Conservation (phyloP, 2,329 filamentous ascomycete species). For the Cercospora sesami region DNA sequence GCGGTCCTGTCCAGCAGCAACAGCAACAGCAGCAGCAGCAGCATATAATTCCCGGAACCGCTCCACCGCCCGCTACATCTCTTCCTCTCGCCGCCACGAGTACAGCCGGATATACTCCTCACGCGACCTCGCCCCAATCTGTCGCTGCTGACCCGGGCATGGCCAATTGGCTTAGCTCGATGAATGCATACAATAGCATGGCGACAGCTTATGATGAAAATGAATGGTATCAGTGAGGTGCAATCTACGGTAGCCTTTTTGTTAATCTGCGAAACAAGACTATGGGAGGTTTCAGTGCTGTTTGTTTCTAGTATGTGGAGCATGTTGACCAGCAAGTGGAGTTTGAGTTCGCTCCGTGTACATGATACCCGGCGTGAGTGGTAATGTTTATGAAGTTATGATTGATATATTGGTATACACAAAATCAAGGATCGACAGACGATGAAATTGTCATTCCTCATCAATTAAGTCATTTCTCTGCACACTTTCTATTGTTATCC, state of each 20-base stretch:
- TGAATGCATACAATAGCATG: constrained; percentile 34
- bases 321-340: neutral
- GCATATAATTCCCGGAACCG: neutral
- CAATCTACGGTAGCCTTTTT: too few relatives aligned
- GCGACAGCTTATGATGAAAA: constrained; percentile 42
- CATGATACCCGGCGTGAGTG: neutral
- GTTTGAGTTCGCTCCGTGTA: neutral
- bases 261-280: neutral
- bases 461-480: neutral
- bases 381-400: neutral
- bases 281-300: neutral
- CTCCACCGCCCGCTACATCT: neutral
- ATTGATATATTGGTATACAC: neutral
- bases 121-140: constrained; percentile 4
- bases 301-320: neutral
- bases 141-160: constrained; percentile 17
- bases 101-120: neutral
- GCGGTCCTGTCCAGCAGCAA: constrained; percentile 8
- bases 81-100: neutral
- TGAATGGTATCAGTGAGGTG: constrained; percentile 44
- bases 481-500: neutral
- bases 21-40: neutral
- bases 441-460: neutral
- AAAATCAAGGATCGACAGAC: neutral
- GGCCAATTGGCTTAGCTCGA: constrained; percentile 32